phyloP scores from a whole-genome alignment of 176 grass and related monocot genomes.

The Poa annua region DNA sequence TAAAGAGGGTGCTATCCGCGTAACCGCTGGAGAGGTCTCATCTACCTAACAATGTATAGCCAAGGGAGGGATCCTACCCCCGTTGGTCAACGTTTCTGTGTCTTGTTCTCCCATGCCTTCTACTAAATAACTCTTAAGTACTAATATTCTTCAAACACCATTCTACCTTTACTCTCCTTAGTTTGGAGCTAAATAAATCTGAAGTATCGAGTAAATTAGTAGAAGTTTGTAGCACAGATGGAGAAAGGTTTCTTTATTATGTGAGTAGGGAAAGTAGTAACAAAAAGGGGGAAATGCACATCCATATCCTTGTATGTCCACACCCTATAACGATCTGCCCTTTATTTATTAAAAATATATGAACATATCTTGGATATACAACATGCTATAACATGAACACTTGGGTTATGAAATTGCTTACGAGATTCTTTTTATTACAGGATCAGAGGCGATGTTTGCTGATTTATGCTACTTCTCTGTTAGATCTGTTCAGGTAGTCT shows the following conservation, averaged over 20 bases:
- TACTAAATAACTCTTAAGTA: too few species aligned
- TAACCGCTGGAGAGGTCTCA: too few species aligned
- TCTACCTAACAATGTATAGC: too few species aligned
- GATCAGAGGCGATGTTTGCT: slow-evolving; percentile 99
- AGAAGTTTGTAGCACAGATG: slow-evolving; percentile 15
- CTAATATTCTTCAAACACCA: background rate
- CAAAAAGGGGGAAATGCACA: background rate
- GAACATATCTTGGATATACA: slow-evolving; percentile 2
- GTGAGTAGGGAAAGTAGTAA: slow-evolving; percentile 15
- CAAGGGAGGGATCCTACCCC: too few species aligned
- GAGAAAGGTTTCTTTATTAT: slow-evolving; percentile 13
- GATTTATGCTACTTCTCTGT: slow-evolving; percentile 99
- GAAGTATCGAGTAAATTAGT: background rate
- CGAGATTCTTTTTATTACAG: slow-evolving; percentile 53
- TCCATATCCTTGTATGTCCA: background rate
- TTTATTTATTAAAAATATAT: slow-evolving; percentile 16
- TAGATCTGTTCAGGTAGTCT: slow-evolving; percentile 86
- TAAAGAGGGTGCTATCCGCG: too few species aligned
- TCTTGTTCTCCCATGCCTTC: too few species aligned
- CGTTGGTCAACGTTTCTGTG: too few species aligned
- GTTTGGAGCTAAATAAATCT: slow-evolving; percentile 10
- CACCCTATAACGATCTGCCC: background rate
- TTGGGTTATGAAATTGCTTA: slow-evolving; percentile 29
- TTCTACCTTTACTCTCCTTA: background rate
- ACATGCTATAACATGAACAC: background rate